Evolutionary conservation across 106 monocot species (phyloP).

Genomic region (Phalaenopsis aphrodite): DNA sequence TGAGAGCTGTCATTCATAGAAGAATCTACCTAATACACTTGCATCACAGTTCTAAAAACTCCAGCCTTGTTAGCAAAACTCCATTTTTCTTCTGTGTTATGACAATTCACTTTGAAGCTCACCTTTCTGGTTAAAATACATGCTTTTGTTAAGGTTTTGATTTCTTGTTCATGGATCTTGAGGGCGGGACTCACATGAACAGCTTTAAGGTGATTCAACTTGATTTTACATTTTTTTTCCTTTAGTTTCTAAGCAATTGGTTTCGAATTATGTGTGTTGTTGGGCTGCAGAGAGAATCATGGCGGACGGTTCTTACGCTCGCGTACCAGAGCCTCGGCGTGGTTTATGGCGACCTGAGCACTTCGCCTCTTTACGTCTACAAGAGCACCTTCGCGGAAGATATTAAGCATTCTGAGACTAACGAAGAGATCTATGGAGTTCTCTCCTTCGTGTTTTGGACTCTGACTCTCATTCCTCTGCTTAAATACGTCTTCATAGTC

Average conservation of each 20-base stretch:
- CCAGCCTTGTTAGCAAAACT: background rate
- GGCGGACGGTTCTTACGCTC: slow-evolving; percentile 50
- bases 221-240: background rate
- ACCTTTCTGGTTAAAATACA: background rate
- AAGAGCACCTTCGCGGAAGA: slow-evolving; percentile 82
- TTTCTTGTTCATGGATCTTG: slow-evolving; percentile 1
- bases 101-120: background rate
- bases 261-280: background rate
- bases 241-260: background rate
- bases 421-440: slow-evolving; percentile 87
- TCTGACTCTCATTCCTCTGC: slow-evolving; percentile 63
- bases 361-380: slow-evolving; percentile 85
- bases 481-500: slow-evolving; percentile 91
- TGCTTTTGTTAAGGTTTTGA: background rate
- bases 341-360: slow-evolving; percentile 84
- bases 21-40: background rate
- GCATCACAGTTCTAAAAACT: background rate
- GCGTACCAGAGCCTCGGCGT: slow-evolving; percentile 87
- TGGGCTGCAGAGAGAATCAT: slow-evolving; percentile 31
- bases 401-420: slow-evolving; percentile 73
- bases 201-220: background rate
- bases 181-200: background rate
- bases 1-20: background rate
- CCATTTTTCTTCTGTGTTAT: background rate
- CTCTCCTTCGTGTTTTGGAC: slow-evolving; percentile 96